phyloP scores from a whole-genome alignment of 2,329 filamentous ascomycete genomes.

The Shiraia sp. region DNA sequence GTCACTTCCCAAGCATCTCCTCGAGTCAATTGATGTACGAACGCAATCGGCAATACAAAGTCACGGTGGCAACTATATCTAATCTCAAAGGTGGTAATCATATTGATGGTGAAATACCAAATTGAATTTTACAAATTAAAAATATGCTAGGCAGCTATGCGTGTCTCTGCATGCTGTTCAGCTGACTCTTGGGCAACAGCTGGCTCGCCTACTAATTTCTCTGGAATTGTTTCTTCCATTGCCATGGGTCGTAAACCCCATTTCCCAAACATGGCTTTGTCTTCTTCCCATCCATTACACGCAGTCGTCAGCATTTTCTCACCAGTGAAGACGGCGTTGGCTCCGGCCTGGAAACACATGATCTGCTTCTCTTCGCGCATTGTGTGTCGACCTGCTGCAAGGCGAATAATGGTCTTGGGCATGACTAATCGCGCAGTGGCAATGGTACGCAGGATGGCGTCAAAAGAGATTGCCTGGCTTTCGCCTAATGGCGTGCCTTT shows the following conservation, averaged over 20 bases:
- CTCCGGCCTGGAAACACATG: constrained; percentile 85
- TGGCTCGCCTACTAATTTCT: constrained; percentile 14
- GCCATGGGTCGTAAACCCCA: constrained; percentile 83
- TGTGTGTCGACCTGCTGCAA: constrained; percentile 81
- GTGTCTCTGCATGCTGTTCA: constrained; percentile 12
- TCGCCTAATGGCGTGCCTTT: constrained; percentile 85
- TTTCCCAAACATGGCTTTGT: constrained; percentile 77
- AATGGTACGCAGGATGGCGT: constrained; percentile 78
- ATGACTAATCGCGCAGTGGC: constrained; percentile 82
- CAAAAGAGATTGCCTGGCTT: constrained; percentile 71
- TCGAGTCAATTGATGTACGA: too few species aligned
- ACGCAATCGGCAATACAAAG: too few species aligned
- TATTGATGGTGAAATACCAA: too few species aligned
- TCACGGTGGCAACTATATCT: too few species aligned
- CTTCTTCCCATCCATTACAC: constrained; percentile 89
- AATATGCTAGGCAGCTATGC: constrained; percentile 12
- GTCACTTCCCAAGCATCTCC: too few species aligned
- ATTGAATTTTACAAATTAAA: constrained; percentile 6
- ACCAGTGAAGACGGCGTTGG: constrained; percentile 92
- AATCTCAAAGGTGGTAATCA: too few species aligned
- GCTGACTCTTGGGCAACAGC: constrained; percentile 12
- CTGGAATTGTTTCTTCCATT: constrained; percentile 40
- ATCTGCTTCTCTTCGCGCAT: constrained; percentile 89
- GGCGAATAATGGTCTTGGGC: constrained; percentile 82
- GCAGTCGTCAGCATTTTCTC: constrained; percentile 96